Percentiles rank a stretch among this genome's conserved stretches.
Evolutionary conservation across 2,329 filamentous ascomycete species (phyloP).

Genomic region (Colletotrichum sp.): DNA sequence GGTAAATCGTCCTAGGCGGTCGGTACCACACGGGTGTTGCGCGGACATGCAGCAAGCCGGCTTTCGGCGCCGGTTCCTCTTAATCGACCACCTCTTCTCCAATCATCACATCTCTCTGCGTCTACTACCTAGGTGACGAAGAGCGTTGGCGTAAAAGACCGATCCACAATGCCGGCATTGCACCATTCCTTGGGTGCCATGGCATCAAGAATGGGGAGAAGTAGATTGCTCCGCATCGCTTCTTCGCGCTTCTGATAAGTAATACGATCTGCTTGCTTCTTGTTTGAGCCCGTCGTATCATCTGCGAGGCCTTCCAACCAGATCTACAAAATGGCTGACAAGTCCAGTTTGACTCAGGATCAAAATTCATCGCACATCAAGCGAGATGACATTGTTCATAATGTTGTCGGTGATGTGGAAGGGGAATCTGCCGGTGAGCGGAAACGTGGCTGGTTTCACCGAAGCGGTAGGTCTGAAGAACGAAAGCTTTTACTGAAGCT

Average conservation of each 20-base stretch:
- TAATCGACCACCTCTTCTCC: neutral
- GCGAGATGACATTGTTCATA: neutral
- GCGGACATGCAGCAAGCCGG: neutral
- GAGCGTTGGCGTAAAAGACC: neutral
- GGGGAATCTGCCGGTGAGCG: neutral
- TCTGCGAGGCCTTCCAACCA: neutral
- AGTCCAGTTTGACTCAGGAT: neutral
- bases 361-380: neutral
- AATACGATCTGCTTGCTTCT: neutral
- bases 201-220: neutral
- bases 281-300: neutral
- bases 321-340: rapidly evolving
- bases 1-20: neutral
- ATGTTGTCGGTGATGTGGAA: neutral
- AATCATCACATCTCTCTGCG: neutral
- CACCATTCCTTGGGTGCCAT: neutral
- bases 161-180: neutral
- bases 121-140: neutral
- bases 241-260: neutral
- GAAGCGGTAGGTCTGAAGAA: neutral
- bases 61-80: neutral
- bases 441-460: neutral
- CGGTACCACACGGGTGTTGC: neutral
- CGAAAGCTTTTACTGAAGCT: neutral
- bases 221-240: neutral